phyloP scores from a whole-genome alignment of 495 filamentous ascomycete species.

The Penicillium canariense region DNA sequence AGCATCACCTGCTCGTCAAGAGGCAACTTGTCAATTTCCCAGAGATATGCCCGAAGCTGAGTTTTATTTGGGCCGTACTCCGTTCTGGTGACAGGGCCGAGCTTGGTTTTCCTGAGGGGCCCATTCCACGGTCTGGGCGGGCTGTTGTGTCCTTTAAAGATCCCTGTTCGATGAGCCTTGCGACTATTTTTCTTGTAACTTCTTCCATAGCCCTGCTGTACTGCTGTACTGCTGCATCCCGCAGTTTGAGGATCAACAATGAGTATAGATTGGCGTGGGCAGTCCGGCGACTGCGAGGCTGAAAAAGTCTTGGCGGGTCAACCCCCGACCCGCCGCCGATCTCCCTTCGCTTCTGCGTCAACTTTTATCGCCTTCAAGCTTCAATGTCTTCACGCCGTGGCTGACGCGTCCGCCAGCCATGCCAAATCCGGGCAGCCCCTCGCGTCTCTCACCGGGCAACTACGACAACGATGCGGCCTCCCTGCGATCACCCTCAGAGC shows the following conservation, averaged over 20 bases:
- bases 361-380: constrained; percentile 6
- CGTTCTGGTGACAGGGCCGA: background rate
- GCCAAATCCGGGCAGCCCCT: constrained; percentile 25
- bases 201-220: background rate
- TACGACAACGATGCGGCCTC: constrained; percentile 70
- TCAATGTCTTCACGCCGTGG: constrained; percentile 32
- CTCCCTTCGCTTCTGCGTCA: constrained; percentile 5
- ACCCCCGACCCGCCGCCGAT: constrained; percentile 10
- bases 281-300: background rate
- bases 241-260: background rate
- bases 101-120: no score
- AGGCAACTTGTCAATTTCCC: background rate
- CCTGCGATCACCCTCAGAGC: constrained; percentile 63
- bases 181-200: background rate
- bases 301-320: constrained; percentile 5
- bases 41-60: background rate
- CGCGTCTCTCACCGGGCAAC: constrained; percentile 59
- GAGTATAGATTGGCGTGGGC: background rate
- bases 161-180: background rate
- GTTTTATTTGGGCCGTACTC: background rate
- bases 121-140: background rate
- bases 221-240: background rate
- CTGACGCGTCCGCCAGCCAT: constrained; percentile 21
- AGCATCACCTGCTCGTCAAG: background rate
- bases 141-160: background rate